These are phyloP conservation scores for Tetracladium setigerum DNA, from an alignment of 495 filamentous ascomycete genomes.

Conservation along the genomic window DNA sequence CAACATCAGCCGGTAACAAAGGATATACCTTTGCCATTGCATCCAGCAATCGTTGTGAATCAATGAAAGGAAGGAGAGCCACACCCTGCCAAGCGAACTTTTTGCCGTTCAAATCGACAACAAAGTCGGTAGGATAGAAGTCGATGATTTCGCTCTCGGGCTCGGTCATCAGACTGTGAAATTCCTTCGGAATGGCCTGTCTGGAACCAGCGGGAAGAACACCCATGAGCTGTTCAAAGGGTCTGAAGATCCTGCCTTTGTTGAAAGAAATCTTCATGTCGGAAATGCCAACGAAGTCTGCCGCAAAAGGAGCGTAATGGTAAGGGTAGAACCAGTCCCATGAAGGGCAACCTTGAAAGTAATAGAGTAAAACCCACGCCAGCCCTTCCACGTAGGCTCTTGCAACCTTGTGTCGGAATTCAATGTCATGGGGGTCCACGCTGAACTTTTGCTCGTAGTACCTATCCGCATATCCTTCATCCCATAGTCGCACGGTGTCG, in stretches of 20 bases:
- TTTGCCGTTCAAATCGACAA: slow-evolving; percentile 91
- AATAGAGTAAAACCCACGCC: slow-evolving; percentile 96
- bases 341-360: slow-evolving; percentile 95
- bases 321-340: slow-evolving; percentile 99
- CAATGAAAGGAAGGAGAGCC: slow-evolving; percentile 89
- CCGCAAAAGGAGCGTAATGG: slow-evolving; percentile 95
- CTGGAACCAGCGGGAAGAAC: slow-evolving; percentile 89
- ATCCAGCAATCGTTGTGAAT: slow-evolving; percentile 75
- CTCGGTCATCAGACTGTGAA: slow-evolving; percentile 82
- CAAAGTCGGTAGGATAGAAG: slow-evolving; percentile 94
- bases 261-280: slow-evolving; percentile 76
- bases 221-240: slow-evolving; percentile 98
- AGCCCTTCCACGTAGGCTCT: slow-evolving; percentile 90
- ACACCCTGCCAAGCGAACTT: slow-evolving; percentile 99
- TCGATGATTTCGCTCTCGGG: slow-evolving; percentile 87
- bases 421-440: slow-evolving; percentile 72
- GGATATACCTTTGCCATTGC: slow-evolving; percentile 82
- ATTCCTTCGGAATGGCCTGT: slow-evolving; percentile 80
- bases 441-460: slow-evolving; percentile 98
- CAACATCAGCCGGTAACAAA: slow-evolving; percentile 69
- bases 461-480: slow-evolving; percentile 85
- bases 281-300: slow-evolving; percentile 81
- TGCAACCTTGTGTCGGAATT: slow-evolving; percentile 89
- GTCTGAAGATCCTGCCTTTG: slow-evolving; percentile 78
- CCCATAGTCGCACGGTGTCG: slow-evolving; percentile 91